These are phyloP conservation scores for Eucalyptus pauciflora DNA, from an alignment of 345 rosid genomes.

Conservation along the genomic window DNA sequence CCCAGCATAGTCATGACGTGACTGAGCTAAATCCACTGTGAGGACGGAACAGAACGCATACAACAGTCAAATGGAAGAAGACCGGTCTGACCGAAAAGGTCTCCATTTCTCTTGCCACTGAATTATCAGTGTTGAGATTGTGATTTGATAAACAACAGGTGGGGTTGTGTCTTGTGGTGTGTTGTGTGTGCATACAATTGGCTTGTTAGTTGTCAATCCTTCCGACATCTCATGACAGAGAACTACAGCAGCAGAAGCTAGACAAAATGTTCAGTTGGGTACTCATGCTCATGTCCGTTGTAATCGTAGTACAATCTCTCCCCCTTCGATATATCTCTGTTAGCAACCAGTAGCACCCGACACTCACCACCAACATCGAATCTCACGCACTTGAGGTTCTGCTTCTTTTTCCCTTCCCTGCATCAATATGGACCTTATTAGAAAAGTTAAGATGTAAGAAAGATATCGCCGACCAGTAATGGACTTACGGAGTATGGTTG, in stretches of 20 bases:
- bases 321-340: constrained; percentile 66
- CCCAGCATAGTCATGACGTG: not conserved
- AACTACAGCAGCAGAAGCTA: constrained; percentile 10
- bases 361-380: constrained; percentile 70
- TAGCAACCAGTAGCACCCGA: constrained; percentile 79
- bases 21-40: not conserved
- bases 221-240: not conserved
- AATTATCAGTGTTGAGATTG: not conserved
- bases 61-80: not conserved
- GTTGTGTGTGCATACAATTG: not conserved
- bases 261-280: constrained; percentile 93
- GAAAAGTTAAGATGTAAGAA: not conserved
- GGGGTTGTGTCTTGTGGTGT: not conserved
- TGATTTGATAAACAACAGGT: not conserved
- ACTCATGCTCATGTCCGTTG: constrained; percentile 83
- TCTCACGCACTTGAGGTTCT: constrained; percentile 90
- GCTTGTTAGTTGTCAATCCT: not conserved
- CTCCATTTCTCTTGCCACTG: not conserved
- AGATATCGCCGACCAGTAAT: not conserved
- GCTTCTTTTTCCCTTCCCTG: constrained; percentile 96
- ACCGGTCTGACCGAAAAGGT: not conserved
- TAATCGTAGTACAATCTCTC: constrained; percentile 92
- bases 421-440: not conserved
- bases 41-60: not conserved
- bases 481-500: constrained; percentile 76